A percentile compares a stretch with the other conserved stretches of the same genome.
Conservation (phyloP, 305 asterid species). For the Fraxinus ornus region DNA sequence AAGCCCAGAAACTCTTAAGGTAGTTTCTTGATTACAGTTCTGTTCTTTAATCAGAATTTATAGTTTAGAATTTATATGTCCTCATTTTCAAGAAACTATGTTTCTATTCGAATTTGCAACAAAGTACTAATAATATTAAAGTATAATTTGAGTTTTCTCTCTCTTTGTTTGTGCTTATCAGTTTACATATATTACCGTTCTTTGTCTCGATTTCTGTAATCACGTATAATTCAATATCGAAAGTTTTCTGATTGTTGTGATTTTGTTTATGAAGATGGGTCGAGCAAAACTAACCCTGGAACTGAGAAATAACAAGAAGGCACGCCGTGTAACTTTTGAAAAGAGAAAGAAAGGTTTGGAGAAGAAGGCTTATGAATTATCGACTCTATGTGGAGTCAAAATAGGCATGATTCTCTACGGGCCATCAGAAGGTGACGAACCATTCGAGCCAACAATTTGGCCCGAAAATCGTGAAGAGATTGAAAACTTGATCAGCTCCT, state of each 20-base stretch:
- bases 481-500: neutral
- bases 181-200: neutral
- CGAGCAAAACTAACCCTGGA: constrained; percentile 22
- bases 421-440: neutral
- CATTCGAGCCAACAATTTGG: constrained; percentile 21
- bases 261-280: constrained; percentile 18
- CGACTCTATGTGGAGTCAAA: constrained; percentile 35
- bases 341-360: constrained; percentile 32
- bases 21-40: neutral
- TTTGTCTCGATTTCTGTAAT: neutral
- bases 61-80: neutral
- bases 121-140: neutral
- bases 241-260: neutral
- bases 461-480: neutral
- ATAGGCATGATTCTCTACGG: constrained; percentile 19
- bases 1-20: neutral
- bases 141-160: too few species aligned
- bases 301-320: constrained; percentile 18
- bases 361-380: constrained; percentile 33
- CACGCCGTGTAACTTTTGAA: constrained; percentile 9
- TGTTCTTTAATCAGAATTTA: neutral
- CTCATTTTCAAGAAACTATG: neutral
- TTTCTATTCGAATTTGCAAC: neutral
- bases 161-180: neutral
- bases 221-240: neutral